Evolutionary conservation across 2,329 filamentous ascomycete genomes (phyloP).

Genomic region (Aspergillus luchuensis): DNA sequence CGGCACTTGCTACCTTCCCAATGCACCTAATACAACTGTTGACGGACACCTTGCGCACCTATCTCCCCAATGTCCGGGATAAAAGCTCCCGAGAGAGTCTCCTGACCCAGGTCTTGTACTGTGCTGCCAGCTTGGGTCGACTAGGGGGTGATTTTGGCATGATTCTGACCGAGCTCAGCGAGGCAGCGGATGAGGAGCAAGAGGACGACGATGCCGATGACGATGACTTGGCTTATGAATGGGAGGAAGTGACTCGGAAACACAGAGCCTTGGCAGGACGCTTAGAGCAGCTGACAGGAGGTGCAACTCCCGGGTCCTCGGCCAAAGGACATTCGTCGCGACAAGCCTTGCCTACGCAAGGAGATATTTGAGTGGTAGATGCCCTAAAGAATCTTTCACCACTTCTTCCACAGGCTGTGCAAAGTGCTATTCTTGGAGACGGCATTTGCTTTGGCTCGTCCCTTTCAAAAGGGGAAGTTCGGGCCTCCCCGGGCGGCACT

Average conservation of each 20-base stretch:
- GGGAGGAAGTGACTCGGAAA: conserved; percentile 86
- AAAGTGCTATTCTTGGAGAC: neutral
- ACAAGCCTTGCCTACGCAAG: conserved; percentile 18
- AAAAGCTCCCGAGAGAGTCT: conserved; percentile 80
- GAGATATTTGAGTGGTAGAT: neutral
- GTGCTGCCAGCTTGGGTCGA: conserved; percentile 84
- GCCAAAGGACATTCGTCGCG: conserved; percentile 20
- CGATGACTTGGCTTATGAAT: conserved; percentile 60
- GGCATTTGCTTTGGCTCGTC: neutral
- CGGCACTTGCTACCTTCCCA: conserved; percentile 80
- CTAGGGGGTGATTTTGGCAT: conserved; percentile 92
- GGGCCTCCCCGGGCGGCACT: conserved; percentile 13
- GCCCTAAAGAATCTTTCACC: neutral
- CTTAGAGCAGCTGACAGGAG: conserved; percentile 43
- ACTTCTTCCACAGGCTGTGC: neutral
- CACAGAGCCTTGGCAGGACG: conserved; percentile 82
- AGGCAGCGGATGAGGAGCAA: conserved; percentile 29
- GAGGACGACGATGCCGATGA: conserved; percentile 39
- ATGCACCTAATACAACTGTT: conserved; percentile 80
- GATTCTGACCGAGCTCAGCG: conserved; percentile 68
- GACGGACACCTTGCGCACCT: conserved; percentile 71
- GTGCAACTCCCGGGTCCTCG: conserved; percentile 18
- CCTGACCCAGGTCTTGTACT: conserved; percentile 89
- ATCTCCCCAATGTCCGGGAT: conserved; percentile 80
- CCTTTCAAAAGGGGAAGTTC: conserved; percentile 10